These are phyloP conservation scores for Coprinellus micaceus DNA, from an alignment of 768 basidiomycete genomes.

Conservation along the genomic window DNA sequence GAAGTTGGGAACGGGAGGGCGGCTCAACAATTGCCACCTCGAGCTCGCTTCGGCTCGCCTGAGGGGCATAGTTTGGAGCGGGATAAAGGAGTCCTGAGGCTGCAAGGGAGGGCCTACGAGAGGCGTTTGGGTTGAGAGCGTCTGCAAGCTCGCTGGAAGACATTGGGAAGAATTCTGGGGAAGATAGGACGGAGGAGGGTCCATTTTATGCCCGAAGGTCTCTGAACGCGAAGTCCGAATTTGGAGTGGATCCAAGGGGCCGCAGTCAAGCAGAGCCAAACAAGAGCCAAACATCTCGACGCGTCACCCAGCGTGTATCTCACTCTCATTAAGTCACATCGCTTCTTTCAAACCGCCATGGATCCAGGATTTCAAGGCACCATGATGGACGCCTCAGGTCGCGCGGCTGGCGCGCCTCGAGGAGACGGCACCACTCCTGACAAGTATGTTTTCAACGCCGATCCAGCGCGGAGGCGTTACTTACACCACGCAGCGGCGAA, in stretches of 20 bases:
- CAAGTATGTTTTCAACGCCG: constrained; percentile 48
- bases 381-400: constrained; percentile 47
- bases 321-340: constrained; percentile 11
- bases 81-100: constrained; percentile 17
- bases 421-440: constrained; percentile 62
- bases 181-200: constrained; percentile 10
- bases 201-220: neutral
- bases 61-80: constrained; percentile 41
- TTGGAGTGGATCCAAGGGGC: constrained; percentile 4
- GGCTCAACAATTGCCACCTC: constrained; percentile 56
- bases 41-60: constrained; percentile 64
- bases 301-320: constrained; percentile 37
- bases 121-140: constrained; percentile 67
- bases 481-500: constrained; percentile 58
- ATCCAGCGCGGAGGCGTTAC: neutral
- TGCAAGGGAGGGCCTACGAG: constrained; percentile 11
- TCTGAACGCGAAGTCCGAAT: neutral
- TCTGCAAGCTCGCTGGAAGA: constrained; percentile 73
- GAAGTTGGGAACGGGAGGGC: constrained; percentile 13
- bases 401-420: constrained; percentile 39
- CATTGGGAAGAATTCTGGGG: constrained; percentile 32
- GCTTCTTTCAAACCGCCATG: constrained; percentile 29
- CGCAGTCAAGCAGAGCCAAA: constrained; percentile 28
- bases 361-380: constrained; percentile 47
- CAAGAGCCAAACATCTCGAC: constrained; percentile 30